Evolutionary conservation across 1,284 basidiomycete species (phyloP), one percentile per base, ranked within the genome.

Genomic region (Tilletia caries): DNA sequence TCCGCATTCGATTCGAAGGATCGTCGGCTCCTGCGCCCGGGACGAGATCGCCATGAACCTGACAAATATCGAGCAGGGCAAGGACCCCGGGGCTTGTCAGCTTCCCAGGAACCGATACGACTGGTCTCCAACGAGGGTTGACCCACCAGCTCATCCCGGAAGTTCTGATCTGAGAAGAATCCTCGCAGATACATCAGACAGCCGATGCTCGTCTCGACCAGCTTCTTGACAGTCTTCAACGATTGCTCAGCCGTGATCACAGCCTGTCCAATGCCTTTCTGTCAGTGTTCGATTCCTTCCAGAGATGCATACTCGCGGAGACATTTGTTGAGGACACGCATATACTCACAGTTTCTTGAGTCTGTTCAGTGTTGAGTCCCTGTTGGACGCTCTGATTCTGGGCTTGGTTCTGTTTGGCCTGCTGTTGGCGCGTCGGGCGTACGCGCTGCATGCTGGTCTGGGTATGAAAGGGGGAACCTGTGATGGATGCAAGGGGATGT

Each of bases 191-290:
- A 66, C 43, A 48, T 66, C 20, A 66, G 46, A 32, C 65, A 66
- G 65, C 43, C 41, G 43, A 66, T 54, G 43, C 43, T 48, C 13
- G 65, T 66, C 65, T 66, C 65, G 27, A 66, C 32, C n/a, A 66
- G 65, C 65, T 25, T 52, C 25, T 48, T 46, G 5, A 66, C 65
- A 5, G 65, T 48, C 44, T 29, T 29, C 27, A 62, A 29, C 4
- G 58, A 62, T 23, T 62, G 58, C 10, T 62, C 58, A 15, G 58
- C 58, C 1, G 58, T 62, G 58, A 62, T 34, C 32, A 62, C 29
- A 4, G 58, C 58, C 58, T 62, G 58, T 20, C 10, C 20, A 32
- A 2, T 12, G 1, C 10, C 54, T 60, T 8, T 20, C 20, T 23
- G n/a, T 50, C 48, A 50, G 48, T 8, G 20, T 2, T 41, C 37